Percentiles rank a stretch among this genome's conserved stretches.
Evolutionary conservation across 768 basidiomycete species (phyloP).

Genomic region (Crepidotus variabilis): DNA sequence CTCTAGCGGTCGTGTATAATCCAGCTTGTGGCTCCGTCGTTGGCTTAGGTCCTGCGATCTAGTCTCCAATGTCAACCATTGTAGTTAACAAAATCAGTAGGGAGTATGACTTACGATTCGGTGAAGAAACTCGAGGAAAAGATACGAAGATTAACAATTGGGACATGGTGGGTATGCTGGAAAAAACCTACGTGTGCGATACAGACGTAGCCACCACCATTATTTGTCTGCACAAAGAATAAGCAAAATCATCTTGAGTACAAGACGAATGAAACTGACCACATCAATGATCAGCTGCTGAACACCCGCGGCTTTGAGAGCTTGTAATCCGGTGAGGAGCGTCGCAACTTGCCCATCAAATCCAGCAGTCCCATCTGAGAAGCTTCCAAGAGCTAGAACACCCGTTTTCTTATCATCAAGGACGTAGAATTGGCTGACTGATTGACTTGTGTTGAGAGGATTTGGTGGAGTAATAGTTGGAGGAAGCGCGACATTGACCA

Average conservation of each 20-base stretch:
- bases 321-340: conserved; percentile 39
- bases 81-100: background rate
- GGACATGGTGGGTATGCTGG: background rate
- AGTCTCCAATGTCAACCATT: background rate
- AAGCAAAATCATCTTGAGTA: background rate
- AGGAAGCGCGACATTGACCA: conserved; percentile 41
- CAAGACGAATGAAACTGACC: conserved; percentile 28
- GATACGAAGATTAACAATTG: background rate
- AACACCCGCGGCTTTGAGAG: conserved; percentile 47
- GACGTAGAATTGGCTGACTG: conserved; percentile 52
- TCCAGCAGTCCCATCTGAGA: conserved; percentile 27
- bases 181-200: conserved; percentile 46
- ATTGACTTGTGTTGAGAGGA: conserved; percentile 41
- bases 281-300: conserved; percentile 58
- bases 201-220: conserved; percentile 56
- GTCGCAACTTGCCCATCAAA: conserved; percentile 31
- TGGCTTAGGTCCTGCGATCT: conserved; percentile 52
- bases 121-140: conserved; percentile 35
- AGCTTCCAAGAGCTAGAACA: conserved; percentile 57
- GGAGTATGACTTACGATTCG: conserved; percentile 33
- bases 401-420: conserved; percentile 51
- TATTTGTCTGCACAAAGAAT: conserved; percentile 34
- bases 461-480: conserved; percentile 32
- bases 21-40: conserved; percentile 54
- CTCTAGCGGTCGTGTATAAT: conserved; percentile 48